These are phyloP conservation scores for Tulasnella sp. DNA, from an alignment of 768 basidiomycete genomes.

Conservation along the genomic window DNA sequence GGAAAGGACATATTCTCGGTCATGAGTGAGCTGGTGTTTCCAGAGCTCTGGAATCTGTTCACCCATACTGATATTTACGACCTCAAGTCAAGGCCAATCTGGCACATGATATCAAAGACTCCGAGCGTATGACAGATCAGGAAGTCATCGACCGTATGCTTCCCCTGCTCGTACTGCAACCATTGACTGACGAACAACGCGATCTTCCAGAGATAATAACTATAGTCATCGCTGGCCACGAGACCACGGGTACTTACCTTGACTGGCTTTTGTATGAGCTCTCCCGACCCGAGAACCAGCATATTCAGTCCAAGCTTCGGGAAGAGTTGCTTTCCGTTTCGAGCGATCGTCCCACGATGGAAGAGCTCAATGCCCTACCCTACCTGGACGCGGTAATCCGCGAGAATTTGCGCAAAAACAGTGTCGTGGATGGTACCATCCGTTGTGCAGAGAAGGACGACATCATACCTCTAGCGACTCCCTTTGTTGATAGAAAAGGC, in stretches of 20 bases:
- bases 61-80: background rate
- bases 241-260: conserved; percentile 43
- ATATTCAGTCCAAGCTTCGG: conserved; percentile 56
- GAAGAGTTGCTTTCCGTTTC: conserved; percentile 53
- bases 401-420: conserved; percentile 32
- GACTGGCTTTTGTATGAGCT: conserved; percentile 47
- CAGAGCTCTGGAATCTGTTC: background rate
- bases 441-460: conserved; percentile 29
- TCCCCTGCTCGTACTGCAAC: background rate
- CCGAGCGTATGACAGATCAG: conserved; percentile 44
- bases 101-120: conserved; percentile 43
- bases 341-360: conserved; percentile 35
- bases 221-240: conserved; percentile 53
- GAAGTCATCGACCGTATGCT: conserved; percentile 40
- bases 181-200: background rate
- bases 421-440: conserved; percentile 8
- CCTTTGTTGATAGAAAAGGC: conserved; percentile 28
- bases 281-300: conserved; percentile 50
- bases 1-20: conserved; percentile 24
- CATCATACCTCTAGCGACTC: conserved; percentile 31
- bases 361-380: conserved; percentile 39
- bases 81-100: conserved; percentile 45
- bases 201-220: conserved; percentile 42
- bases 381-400: conserved; percentile 34
- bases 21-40: conserved; percentile 3